These are phyloP conservation scores for Lipomyces japonicus DNA, from an alignment of 805 yeast genomes.

Conservation along the genomic window DNA sequence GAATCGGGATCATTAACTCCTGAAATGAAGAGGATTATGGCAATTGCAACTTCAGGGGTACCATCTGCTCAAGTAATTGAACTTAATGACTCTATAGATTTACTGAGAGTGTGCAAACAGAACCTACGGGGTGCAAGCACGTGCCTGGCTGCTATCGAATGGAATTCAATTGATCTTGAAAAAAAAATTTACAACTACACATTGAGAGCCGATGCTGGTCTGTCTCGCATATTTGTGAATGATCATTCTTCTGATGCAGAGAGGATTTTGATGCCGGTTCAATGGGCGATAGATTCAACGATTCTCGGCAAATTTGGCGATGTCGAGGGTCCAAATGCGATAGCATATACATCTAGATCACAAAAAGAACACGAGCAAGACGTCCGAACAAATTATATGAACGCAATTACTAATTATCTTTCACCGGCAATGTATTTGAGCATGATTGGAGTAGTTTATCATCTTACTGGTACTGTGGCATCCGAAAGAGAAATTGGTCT, in stretches of 20 bases:
- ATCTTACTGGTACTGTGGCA: slow-evolving; percentile 36
- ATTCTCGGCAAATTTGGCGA: slow-evolving; percentile 1
- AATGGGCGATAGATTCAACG: slow-evolving; percentile 36
- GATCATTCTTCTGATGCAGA: slow-evolving; percentile 33
- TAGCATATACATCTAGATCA: slow-evolving; percentile 32
- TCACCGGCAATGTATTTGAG: slow-evolving; percentile 37
- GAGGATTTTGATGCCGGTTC: slow-evolving; percentile 35
- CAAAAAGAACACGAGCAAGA: slow-evolving; percentile 27
- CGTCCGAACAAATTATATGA: slow-evolving; percentile 32
- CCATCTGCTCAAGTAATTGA: slow-evolving; percentile 31
- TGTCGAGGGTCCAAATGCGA: slow-evolving; percentile 23
- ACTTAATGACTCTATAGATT: slow-evolving; percentile 30
- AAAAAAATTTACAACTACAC: slow-evolving; percentile 37
- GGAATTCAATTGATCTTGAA: slow-evolving; percentile 34
- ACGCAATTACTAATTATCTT: slow-evolving; percentile 32
- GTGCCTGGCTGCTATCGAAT: slow-evolving; percentile 37
- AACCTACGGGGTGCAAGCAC: slow-evolving; percentile 34
- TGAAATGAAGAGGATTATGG: slow-evolving; percentile 34
- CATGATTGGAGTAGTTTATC: slow-evolving; percentile 39
- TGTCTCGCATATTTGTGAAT: slow-evolving; percentile 29
- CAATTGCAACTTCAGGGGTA: slow-evolving; percentile 33
- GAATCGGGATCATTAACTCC: slow-evolving; percentile 19
- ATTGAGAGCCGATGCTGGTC: slow-evolving; percentile 36
- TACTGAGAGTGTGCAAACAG: slow-evolving; percentile 33
- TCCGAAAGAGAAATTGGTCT: slow-evolving; percentile 37